Evolutionary conservation across 768 basidiomycete genomes (phyloP), one percentile per base, ranked within the genome.

Genomic region (Phlebiopsis flavidoalba): DNA sequence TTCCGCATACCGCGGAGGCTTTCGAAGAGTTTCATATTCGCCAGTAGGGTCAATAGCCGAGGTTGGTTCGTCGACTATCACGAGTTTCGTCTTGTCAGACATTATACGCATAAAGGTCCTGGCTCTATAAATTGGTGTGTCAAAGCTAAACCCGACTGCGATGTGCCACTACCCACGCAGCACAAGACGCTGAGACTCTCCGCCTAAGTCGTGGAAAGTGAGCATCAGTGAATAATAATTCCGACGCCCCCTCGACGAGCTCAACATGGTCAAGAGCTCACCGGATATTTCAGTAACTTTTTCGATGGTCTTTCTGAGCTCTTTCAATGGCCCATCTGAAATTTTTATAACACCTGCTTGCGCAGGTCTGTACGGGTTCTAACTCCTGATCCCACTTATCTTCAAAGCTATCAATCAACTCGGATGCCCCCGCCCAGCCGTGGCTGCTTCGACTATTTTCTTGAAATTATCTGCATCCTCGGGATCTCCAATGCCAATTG

Each of bases 41-140:
- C 76, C 80, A 48, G 79, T 70, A 8, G 86, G 77, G 56, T 87
- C 86, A 45, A 86, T 64, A 2, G 82, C 78, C 0, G 83, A 83
- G 43, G 77, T 84, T 0, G 85, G 83, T 66, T 87, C 85, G 61
- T 87, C 86, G 2, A 82, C 76, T 3, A 82, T 76, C 17, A 85
- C 71, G 11, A 86, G 77, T 31, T 74, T 77, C 24, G 79, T 73
- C 3, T 77, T 61, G 11, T 69, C 71, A 0, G 72, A 69, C 15
- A 71, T 64, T 21, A 79, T 63, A 1, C 78, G 73, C 73, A 77
- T 76, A 66, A 79, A 79, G 3, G 74, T 74, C 33, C 77, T 72
- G 1, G 77, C 73, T 17, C 60, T 61, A 26, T 10, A 17, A 21
- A 45, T 51, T 31, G 24, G 24, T 26, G 19, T 35, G 33, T 35